phyloP scores from a whole-genome alignment of 2,329 filamentous ascomycete species.

The Pseudovirgaria hyperparasitica region DNA sequence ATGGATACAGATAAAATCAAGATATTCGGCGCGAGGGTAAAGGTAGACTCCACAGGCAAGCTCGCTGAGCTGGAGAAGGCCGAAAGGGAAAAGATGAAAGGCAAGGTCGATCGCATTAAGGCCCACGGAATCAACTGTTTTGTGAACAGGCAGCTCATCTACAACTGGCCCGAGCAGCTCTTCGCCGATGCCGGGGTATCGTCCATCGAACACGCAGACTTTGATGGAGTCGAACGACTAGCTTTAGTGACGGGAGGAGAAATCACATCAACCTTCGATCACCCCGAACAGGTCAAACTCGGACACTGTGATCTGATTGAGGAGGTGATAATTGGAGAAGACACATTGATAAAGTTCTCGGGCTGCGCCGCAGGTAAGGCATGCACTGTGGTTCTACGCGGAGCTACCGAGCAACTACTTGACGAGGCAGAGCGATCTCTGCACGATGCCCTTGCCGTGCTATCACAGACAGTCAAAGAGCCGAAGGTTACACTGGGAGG shows the following conservation, averaged over 20 bases:
- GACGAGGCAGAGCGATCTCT: constrained; percentile 94
- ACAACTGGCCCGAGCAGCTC: constrained; percentile 99
- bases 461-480: constrained; percentile 93
- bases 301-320: constrained; percentile 93
- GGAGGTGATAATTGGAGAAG: constrained; percentile 96
- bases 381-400: constrained; percentile 91
- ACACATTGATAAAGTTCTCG: constrained; percentile 94
- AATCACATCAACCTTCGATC: constrained; percentile 95
- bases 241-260: constrained; percentile 94
- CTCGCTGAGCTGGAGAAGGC: constrained; percentile 97
- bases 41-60: constrained; percentile 92
- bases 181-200: constrained; percentile 97
- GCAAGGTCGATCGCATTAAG: constrained; percentile 98
- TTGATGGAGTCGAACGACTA: constrained; percentile 91
- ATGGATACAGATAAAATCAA: constrained; percentile 99
- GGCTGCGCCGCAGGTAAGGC: constrained; percentile 87
- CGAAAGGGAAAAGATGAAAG: constrained; percentile 98
- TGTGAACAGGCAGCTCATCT: constrained; percentile 97
- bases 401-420: constrained; percentile 90
- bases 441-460: constrained; percentile 88
- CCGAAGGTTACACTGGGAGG: constrained; percentile 89
- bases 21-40: constrained; percentile 94
- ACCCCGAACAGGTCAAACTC: constrained; percentile 93
- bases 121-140: constrained; percentile 99
- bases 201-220: constrained; percentile 98